Evolutionary conservation across 2,329 filamentous ascomycete genomes (phyloP).

Genomic region (Colletotrichum tabaci): DNA sequence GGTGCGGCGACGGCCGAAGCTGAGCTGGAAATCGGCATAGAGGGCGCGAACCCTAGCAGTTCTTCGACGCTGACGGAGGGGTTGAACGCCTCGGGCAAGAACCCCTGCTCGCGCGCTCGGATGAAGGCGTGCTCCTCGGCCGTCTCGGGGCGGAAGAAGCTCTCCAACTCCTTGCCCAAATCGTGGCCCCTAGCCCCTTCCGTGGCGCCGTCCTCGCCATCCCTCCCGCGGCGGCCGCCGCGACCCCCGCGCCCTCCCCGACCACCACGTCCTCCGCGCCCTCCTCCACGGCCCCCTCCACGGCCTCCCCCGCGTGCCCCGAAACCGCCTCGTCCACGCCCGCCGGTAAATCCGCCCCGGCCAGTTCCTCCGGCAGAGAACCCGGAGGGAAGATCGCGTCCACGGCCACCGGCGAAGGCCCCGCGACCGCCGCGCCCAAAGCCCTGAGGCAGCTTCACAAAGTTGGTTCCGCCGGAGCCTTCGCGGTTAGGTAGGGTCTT

Average conservation of each 20-base stretch:
- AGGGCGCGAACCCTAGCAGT: conserved; percentile 51
- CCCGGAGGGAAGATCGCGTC: neutral
- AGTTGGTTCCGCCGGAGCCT: conserved; percentile 14
- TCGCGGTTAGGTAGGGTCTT: conserved; percentile 52
- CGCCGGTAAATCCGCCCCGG: conserved; percentile 13
- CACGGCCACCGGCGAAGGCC: neutral
- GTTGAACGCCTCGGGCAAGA: conserved; percentile 48
- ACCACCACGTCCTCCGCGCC: conserved; percentile 43
- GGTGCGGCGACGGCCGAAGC: conserved; percentile 38
- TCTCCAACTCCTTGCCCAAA: conserved; percentile 29
- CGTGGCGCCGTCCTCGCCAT: conserved; percentile 36
- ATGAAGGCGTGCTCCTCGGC: conserved; percentile 48
- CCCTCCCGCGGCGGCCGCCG: conserved; percentile 41
- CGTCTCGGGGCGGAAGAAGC: conserved; percentile 42
- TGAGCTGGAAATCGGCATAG: conserved; percentile 51
- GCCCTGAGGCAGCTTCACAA: conserved; percentile 37
- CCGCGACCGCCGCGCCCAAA: conserved; percentile 27
- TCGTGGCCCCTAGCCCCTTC: conserved; percentile 42
- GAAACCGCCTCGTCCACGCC: conserved; percentile 29
- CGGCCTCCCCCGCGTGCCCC: conserved; percentile 45
- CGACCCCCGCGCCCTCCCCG: conserved; percentile 33
- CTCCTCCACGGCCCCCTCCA: conserved; percentile 32
- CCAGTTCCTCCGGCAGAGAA: neutral
- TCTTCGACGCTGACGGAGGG: conserved; percentile 54
- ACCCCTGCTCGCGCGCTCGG: conserved; percentile 45